Percentiles rank a stretch among this genome's conserved stretches.
Evolutionary conservation across 106 monocot species (phyloP).

Genomic region (Dioscorea alata): DNA sequence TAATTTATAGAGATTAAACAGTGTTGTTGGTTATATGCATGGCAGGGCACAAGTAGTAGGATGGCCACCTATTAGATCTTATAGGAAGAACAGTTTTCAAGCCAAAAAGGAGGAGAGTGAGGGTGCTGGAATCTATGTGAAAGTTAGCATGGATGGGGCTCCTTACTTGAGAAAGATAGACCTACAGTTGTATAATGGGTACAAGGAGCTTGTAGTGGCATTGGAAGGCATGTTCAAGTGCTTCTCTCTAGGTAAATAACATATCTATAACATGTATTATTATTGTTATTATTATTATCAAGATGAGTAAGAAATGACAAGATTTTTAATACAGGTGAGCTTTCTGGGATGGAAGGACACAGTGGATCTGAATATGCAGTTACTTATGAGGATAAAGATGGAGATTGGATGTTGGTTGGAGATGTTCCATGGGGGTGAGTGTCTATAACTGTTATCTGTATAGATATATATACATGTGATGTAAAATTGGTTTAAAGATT

Average conservation of each 20-base stretch:
- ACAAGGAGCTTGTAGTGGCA: constrained; percentile 6
- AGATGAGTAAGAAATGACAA: not conserved
- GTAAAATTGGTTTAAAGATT: too few relatives aligned
- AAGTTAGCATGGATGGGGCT: constrained; percentile 17
- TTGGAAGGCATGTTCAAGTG: constrained; percentile 16
- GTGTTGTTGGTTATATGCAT: not conserved
- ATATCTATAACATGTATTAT: too few relatives aligned
- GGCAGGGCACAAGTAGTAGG: constrained; percentile 15
- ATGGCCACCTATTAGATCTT: constrained; percentile 10
- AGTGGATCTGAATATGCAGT: constrained; percentile 23
- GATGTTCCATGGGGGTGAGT: constrained; percentile 39
- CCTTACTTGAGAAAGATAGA: constrained; percentile 17
- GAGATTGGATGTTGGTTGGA: constrained; percentile 43
- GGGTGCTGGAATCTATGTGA: constrained; percentile 1
- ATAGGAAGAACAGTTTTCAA: constrained; percentile 25
- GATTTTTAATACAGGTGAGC: not conserved
- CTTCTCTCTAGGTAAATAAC: constrained; percentile 5
- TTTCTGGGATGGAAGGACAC: constrained; percentile 7
- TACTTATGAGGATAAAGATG: constrained; percentile 38
- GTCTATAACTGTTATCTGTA: not conserved
- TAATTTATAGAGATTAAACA: not conserved
- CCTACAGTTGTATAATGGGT: constrained; percentile 8
- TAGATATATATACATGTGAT: not conserved
- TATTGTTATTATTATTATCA: too few relatives aligned
- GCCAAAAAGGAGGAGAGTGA: constrained; percentile 6